These are phyloP conservation scores for Cicer cuneatum DNA, from an alignment of 306 rosid genomes.

Conservation along the genomic window DNA sequence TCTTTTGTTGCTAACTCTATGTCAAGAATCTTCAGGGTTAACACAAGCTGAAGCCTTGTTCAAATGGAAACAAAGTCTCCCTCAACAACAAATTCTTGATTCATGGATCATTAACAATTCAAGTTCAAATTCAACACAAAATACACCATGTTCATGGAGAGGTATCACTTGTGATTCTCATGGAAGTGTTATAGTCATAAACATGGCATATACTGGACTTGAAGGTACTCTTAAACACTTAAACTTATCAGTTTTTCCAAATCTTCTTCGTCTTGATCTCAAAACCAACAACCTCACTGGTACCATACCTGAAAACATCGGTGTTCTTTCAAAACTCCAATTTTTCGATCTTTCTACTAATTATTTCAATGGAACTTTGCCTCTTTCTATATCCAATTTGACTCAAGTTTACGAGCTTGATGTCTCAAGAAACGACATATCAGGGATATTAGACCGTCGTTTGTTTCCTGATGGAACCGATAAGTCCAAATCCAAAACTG, in stretches of 20 bases:
- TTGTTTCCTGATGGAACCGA: constrained; percentile 54
- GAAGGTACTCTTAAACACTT: constrained; percentile 58
- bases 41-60: constrained; percentile 58
- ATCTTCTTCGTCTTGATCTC: constrained; percentile 65
- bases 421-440: constrained; percentile 56
- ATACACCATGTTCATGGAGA: constrained; percentile 59
- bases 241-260: constrained; percentile 59
- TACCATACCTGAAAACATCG: constrained; percentile 55
- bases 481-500: constrained; percentile 43
- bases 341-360: constrained; percentile 65
- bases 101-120: constrained; percentile 53
- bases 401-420: constrained; percentile 64
- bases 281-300: constrained; percentile 56
- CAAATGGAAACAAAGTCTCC: constrained; percentile 61
- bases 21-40: constrained; percentile 10
- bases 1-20: constrained; percentile 25
- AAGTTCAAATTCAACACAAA: constrained; percentile 28
- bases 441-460: constrained; percentile 52
- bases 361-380: constrained; percentile 52
- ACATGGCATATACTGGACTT: constrained; percentile 56
- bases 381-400: constrained; percentile 64
- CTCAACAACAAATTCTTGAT: constrained; percentile 49
- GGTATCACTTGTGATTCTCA: constrained; percentile 57
- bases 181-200: constrained; percentile 44
- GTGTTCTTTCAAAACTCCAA: constrained; percentile 54